Conservation (phyloP, 2,329 filamentous ascomycete species). For the Exserohilum rostratum region DNA sequence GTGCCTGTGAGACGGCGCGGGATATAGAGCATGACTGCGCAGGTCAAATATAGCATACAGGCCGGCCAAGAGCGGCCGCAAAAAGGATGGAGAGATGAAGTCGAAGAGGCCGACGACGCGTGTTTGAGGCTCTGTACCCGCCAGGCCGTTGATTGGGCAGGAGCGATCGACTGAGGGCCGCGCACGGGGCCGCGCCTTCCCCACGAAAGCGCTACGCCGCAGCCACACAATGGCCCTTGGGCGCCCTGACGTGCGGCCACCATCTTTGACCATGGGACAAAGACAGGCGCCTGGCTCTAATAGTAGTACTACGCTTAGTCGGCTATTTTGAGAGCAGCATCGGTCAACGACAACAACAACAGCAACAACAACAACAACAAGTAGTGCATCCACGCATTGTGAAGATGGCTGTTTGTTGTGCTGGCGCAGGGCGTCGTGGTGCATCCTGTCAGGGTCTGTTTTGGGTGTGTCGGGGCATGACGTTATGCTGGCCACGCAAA, state of each 20-base stretch:
- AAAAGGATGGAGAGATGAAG: slow-evolving; percentile 19
- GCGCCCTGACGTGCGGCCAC: no score
- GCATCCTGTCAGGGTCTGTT: neutral
- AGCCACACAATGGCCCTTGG: no score
- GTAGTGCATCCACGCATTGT: no score
- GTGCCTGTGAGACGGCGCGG: no score
- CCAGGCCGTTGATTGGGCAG: slow-evolving; percentile 36
- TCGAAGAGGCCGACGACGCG: slow-evolving; percentile 22
- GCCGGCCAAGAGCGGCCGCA: neutral
- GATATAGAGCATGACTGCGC: neutral
- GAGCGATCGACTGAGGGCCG: slow-evolving; percentile 14
- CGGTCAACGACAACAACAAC: no score
- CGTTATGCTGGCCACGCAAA: slow-evolving; percentile 34
- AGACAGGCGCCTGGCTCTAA: neutral
- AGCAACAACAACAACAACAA: no score
- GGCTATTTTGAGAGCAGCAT: neutral
- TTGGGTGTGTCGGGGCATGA: slow-evolving; percentile 15
- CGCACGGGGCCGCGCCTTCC: neutral
- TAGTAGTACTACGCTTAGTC: neutral
- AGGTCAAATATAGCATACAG: neutral
- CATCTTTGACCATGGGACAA: neutral
- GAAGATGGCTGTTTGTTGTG: no score
- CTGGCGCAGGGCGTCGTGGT: no score
- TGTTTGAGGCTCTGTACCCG: slow-evolving; percentile 30
- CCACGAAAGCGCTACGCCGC: slow-evolving; percentile 40